These are phyloP conservation scores for Gautieria morchelliformis DNA, from an alignment of 768 basidiomycete species.

Conservation along the genomic window DNA sequence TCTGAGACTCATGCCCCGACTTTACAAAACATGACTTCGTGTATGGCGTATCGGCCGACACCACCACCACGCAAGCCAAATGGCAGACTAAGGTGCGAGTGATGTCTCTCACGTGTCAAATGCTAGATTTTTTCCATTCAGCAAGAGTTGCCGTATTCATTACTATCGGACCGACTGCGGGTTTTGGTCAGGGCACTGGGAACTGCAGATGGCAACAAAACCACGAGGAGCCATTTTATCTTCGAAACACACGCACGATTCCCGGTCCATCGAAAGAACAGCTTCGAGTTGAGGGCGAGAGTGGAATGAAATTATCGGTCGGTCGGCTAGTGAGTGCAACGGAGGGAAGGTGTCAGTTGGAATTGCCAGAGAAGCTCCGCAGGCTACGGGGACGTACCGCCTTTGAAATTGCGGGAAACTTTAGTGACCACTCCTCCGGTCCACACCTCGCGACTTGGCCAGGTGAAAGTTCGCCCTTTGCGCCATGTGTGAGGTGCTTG, in stretches of 20 bases:
- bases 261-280: conserved; percentile 34
- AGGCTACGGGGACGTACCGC: conserved; percentile 28
- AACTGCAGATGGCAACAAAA: conserved; percentile 68
- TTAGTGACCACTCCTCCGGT: neutral
- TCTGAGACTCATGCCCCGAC: conserved; percentile 76
- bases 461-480: too few species aligned
- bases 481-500: too few species aligned
- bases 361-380: conserved; percentile 23
- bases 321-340: conserved; percentile 45
- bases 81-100: conserved; percentile 75
- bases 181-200: conserved; percentile 69
- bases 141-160: conserved; percentile 78
- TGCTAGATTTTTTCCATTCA: conserved; percentile 20
- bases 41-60: conserved; percentile 79
- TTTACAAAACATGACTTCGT: conserved; percentile 64
- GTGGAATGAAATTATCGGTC: conserved; percentile 22
- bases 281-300: conserved; percentile 20
- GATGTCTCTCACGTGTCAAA: neutral
- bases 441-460: neutral
- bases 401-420: too few species aligned
- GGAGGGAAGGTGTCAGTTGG: too few species aligned
- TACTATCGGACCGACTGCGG: conserved; percentile 85
- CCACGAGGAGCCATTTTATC: conserved; percentile 88
- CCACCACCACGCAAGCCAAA: conserved; percentile 61
- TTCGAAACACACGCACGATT: conserved; percentile 58